These are phyloP conservation scores for Hypoxylon sp. DNA, from an alignment of 2,329 filamentous ascomycete species.

Conservation along the genomic window DNA sequence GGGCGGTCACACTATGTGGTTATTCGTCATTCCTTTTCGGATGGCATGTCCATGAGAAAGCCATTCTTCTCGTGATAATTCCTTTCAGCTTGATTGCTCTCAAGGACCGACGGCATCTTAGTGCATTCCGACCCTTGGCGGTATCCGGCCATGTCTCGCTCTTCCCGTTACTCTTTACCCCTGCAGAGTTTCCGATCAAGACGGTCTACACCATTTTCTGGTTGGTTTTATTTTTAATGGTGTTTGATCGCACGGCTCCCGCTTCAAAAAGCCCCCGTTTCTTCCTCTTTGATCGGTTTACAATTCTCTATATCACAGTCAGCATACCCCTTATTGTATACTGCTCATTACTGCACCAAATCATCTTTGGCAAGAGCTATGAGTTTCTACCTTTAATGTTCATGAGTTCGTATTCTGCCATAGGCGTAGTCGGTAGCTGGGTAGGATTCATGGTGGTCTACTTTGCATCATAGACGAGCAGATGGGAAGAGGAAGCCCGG, in stretches of 20 bases:
- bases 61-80: conserved; percentile 92
- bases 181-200: conserved; percentile 94
- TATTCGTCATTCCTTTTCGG: conserved; percentile 98
- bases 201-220: conserved; percentile 93
- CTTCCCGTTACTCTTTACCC: conserved; percentile 93
- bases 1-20: conserved; percentile 90
- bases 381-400: conserved; percentile 98
- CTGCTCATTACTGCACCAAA: conserved; percentile 84
- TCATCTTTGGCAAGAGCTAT: conserved; percentile 85
- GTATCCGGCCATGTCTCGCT: conserved; percentile 96
- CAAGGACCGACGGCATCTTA: conserved; percentile 88
- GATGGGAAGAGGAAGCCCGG: conserved; percentile 1
- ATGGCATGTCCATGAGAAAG: conserved; percentile 99
- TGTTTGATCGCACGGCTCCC: conserved; percentile 89
- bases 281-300: conserved; percentile 92
- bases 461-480: conserved; percentile 69
- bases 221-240: conserved; percentile 87
- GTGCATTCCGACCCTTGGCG: conserved; percentile 90
- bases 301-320: conserved; percentile 88
- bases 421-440: conserved; percentile 98
- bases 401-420: conserved; percentile 91
- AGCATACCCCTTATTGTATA: conserved; percentile 92
- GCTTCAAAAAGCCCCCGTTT: conserved; percentile 84
- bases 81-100: conserved; percentile 95
- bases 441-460: conserved; percentile 94